Conservation (phyloP, 2,329 filamentous ascomycete species). For the Xylaria polymorpha region DNA sequence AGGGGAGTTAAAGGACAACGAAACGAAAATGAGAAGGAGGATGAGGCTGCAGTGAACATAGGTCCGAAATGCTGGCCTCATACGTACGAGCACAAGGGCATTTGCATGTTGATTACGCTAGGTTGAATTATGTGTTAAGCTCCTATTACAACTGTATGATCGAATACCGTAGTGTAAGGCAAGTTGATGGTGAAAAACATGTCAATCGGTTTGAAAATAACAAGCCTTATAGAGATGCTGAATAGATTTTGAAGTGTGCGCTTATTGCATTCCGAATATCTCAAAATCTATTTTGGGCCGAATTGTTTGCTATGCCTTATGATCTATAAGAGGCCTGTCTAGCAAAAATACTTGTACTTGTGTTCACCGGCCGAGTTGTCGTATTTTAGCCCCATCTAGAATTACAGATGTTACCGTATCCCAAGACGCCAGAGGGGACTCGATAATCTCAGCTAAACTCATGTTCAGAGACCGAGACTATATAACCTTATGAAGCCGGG, state of each 20-base stretch:
- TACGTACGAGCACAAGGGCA: neutral
- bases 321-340: neutral
- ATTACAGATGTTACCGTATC: neutral
- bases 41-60: no score
- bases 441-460: neutral
- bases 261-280: neutral
- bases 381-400: neutral
- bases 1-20: neutral
- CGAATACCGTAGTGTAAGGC: neutral
- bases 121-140: no score
- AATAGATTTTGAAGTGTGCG: neutral
- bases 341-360: neutral
- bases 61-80: neutral
- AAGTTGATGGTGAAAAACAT: neutral
- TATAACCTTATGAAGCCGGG: constrained; percentile 6
- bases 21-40: neutral
- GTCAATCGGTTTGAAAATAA: no score
- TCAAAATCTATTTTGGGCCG: neutral
- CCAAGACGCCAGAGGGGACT: neutral
- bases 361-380: neutral
- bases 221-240: neutral
- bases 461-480: neutral
- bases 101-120: neutral
- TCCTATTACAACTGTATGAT: neutral
- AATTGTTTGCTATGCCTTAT: neutral